phyloP scores from a whole-genome alignment of 2,329 filamentous ascomycete genomes.

The Sclerotinia nivalis region DNA sequence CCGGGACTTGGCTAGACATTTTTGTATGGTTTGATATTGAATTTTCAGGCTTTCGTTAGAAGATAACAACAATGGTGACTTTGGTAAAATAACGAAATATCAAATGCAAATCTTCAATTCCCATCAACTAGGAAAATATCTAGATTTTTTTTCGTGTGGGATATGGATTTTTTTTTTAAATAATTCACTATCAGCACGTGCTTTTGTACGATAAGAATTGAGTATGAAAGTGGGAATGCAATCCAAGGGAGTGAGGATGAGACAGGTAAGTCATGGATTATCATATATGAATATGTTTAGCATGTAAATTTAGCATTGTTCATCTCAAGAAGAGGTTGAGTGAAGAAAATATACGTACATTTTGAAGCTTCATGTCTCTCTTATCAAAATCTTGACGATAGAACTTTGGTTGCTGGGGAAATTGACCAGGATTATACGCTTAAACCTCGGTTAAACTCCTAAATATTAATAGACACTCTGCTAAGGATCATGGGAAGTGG shows the following conservation, averaged over 20 bases:
- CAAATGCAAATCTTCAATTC: background rate
- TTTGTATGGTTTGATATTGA: background rate
- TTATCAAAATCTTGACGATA: background rate
- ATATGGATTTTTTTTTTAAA: slow-evolving; percentile 2
- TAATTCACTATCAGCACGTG: slow-evolving; percentile 15
- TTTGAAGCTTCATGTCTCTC: background rate
- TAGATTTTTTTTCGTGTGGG: slow-evolving; percentile 6
- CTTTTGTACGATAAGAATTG: background rate
- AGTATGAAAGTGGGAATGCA: background rate
- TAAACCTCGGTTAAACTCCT: slow-evolving; percentile 21
- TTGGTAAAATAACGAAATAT: background rate
- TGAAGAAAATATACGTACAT: background rate
- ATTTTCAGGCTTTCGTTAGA: background rate
- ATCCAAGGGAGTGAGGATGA: background rate
- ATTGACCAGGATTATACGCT: background rate
- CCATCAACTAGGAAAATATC: background rate
- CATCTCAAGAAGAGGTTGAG: background rate
- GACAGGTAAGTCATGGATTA: background rate
- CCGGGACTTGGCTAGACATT: slow-evolving; percentile 31
- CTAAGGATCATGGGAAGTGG: slow-evolving; percentile 8
- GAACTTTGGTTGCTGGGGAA: slow-evolving; percentile 19
- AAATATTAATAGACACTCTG: slow-evolving; percentile 8
- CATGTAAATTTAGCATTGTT: background rate
- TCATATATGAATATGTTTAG: background rate
- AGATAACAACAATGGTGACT: background rate